phyloP scores from a whole-genome alignment of 331 rosid genomes.

The Acacia concinna region DNA sequence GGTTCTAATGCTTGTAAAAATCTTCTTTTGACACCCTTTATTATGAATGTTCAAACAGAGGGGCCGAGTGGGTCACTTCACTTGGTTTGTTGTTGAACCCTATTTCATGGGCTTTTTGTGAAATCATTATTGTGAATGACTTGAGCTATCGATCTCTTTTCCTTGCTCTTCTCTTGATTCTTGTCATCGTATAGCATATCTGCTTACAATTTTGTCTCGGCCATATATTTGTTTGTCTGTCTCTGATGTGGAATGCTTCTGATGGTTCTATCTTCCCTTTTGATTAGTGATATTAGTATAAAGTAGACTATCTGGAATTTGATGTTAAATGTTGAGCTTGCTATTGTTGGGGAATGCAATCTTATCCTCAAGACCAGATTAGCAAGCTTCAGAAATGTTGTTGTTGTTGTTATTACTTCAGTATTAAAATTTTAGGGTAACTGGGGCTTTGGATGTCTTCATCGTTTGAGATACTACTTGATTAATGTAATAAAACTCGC shows the following conservation, averaged over 20 bases:
- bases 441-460: not conserved
- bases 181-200: constrained; percentile 10
- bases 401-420: not conserved
- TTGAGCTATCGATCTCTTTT: constrained; percentile 17
- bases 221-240: constrained; percentile 11
- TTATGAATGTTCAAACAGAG: too few relatives aligned
- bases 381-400: not conserved
- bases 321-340: not conserved
- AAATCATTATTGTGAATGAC: constrained; percentile 25
- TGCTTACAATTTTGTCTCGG: not conserved
- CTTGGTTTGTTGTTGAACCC: too few relatives aligned
- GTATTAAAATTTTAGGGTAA: not conserved
- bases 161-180: not conserved
- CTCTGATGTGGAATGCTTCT: constrained; percentile 50
- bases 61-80: too few relatives aligned
- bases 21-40: too few relatives aligned
- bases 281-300: not conserved
- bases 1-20: too few relatives aligned
- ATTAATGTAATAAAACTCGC: not conserved
- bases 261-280: constrained; percentile 13
- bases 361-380: not conserved
- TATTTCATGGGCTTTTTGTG: constrained; percentile 18
- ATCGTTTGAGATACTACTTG: not conserved
- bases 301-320: constrained; percentile 13
- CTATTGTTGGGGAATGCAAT: constrained; percentile 5